phyloP scores from a whole-genome alignment of 805 yeast species.

The Suhomyces sp. region DNA sequence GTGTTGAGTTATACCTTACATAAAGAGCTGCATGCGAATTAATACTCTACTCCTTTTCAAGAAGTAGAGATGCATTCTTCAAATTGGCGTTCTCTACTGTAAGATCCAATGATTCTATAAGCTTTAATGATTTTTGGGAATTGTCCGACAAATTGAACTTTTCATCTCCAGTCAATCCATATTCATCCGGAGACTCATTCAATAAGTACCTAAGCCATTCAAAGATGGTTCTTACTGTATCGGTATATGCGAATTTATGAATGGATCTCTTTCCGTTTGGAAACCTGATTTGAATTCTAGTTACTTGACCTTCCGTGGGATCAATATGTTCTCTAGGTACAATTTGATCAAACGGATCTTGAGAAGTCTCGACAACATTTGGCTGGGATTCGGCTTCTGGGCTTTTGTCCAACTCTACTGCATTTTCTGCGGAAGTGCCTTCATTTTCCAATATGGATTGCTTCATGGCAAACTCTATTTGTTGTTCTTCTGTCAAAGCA shows the following conservation, averaged over 20 bases:
- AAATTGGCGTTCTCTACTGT: constrained; percentile 75
- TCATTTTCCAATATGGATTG: constrained; percentile 50
- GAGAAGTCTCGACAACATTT: constrained; percentile 11
- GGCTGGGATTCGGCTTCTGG: constrained; percentile 8
- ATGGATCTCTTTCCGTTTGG: constrained; percentile 84
- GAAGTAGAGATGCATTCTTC: constrained; percentile 73
- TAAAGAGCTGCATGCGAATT: no score
- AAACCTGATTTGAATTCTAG: constrained; percentile 83
- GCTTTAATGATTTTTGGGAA: constrained; percentile 43
- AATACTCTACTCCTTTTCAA: constrained; percentile 43
- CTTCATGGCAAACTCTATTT: constrained; percentile 68
- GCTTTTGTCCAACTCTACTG: constrained; percentile 20
- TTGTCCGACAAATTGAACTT: constrained; percentile 32
- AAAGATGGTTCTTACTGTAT: constrained; percentile 58
- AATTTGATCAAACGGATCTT: constrained; percentile 50
- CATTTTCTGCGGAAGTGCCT: constrained; percentile 26
- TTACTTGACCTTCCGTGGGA: constrained; percentile 56
- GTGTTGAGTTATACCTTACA: no score
- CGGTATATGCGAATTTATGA: constrained; percentile 60
- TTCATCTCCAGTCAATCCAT: constrained; percentile 47
- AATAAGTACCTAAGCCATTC: constrained; percentile 64
- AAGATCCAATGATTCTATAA: constrained; percentile 53
- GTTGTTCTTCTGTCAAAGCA: constrained; percentile 77
- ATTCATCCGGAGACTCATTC: constrained; percentile 40
- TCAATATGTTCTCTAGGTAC: constrained; percentile 55